Conservation (phyloP, 2,329 filamentous ascomycete species). For the Xylariaceae sp. region DNA sequence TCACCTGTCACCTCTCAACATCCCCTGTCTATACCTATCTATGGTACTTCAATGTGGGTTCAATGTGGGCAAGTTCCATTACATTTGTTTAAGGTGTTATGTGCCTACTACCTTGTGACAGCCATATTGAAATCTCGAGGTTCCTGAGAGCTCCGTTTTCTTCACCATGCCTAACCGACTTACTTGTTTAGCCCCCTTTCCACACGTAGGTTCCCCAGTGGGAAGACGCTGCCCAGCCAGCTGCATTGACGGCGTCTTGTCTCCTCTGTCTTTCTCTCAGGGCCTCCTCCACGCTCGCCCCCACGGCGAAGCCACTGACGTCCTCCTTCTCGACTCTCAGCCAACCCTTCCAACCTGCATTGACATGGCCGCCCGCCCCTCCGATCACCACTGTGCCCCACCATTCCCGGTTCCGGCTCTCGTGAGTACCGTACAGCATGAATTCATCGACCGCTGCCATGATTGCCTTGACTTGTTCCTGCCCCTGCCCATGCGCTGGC, state of each 20-base stretch:
- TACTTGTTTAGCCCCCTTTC: constrained; percentile 22
- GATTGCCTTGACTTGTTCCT: constrained; percentile 42
- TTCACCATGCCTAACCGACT: neutral
- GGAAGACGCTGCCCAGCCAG: constrained; percentile 56
- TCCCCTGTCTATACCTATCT: too few species aligned
- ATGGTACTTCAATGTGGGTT: too few species aligned
- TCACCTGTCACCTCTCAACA: too few species aligned
- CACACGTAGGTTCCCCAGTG: constrained; percentile 59
- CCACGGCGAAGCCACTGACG: constrained; percentile 48
- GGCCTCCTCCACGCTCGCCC: constrained; percentile 54
- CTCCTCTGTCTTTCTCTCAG: constrained; percentile 49
- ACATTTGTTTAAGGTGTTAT: too few species aligned
- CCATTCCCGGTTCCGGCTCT: constrained; percentile 56
- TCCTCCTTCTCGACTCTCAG: constrained; percentile 55
- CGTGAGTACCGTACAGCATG: constrained; percentile 58
- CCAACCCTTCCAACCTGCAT: constrained; percentile 58
- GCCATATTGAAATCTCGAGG: too few species aligned
- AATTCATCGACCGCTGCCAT: constrained; percentile 52
- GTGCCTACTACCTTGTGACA: too few species aligned
- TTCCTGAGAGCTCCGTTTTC: too few species aligned
- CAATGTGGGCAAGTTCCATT: too few species aligned
- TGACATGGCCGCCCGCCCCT: constrained; percentile 46
- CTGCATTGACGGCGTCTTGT: constrained; percentile 49
- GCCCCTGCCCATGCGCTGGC: constrained; percentile 42
- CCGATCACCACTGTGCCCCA: constrained; percentile 66